Percentiles rank a stretch among this genome's conserved stretches.
phyloP scores from a whole-genome alignment of 192 early-diverging fungal genomes.

The Kappamyces sp. region DNA sequence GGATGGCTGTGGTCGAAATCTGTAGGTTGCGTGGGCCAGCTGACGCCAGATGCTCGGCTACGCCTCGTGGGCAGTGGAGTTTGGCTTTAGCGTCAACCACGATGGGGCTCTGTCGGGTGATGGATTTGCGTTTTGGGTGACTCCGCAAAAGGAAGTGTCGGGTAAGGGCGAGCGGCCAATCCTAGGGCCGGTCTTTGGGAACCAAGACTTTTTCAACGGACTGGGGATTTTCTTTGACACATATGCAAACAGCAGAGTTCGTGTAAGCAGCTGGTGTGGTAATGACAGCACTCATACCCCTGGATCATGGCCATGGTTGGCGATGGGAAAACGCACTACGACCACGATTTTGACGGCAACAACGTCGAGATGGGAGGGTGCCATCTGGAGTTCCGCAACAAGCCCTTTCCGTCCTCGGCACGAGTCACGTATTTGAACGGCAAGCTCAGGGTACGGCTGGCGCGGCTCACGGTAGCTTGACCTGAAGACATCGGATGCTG shows the following conservation, averaged over 20 bases:
- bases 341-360: conserved; percentile 78
- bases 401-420: conserved; percentile 52
- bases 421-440: conserved; percentile 71
- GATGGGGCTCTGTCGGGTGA: conserved; percentile 79
- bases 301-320: conserved; percentile 90
- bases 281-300: conserved; percentile 63
- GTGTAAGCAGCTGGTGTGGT: conserved; percentile 19
- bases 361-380: conserved; percentile 48
- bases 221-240: conserved; percentile 97
- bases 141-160: conserved; percentile 51
- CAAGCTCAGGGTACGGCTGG: conserved; percentile 31
- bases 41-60: background rate
- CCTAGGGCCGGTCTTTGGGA: conserved; percentile 85
- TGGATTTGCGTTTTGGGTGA: conserved; percentile 94
- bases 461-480: conserved; percentile 32
- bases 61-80: conserved; percentile 75
- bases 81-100: conserved; percentile 86
- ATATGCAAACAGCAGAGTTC: conserved; percentile 74
- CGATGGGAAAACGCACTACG: conserved; percentile 83
- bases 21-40: conserved; percentile 9
- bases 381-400: conserved; percentile 68
- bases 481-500: conserved; percentile 49
- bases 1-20: conserved; percentile 75
- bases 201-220: conserved; percentile 77
- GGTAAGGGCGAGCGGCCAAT: conserved; percentile 36